These are phyloP conservation scores for Marchantia paleacea DNA, from an alignment of 225 moss, liverwort and hornwort species.

Conservation along the genomic window DNA sequence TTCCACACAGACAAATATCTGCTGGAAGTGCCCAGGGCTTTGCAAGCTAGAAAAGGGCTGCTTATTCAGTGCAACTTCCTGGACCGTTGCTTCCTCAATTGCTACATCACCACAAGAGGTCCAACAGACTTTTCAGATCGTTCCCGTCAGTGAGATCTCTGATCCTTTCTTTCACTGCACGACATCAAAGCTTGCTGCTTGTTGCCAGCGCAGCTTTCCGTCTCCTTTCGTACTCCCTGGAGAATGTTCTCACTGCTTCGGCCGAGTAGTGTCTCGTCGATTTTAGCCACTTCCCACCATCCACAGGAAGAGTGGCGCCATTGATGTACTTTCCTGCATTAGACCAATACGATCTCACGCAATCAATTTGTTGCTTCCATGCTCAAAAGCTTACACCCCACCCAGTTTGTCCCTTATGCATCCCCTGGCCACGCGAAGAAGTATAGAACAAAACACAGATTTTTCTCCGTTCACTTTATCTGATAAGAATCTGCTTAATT, in stretches of 20 bases:
- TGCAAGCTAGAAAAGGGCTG: not conserved
- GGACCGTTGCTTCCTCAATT: not conserved
- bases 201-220: conserved; percentile 30
- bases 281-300: conserved; percentile 68
- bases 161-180: not conserved
- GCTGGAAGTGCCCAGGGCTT: too few species aligned
- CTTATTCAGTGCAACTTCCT: not conserved
- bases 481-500: too few species aligned
- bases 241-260: conserved; percentile 58
- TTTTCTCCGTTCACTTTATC: too few species aligned
- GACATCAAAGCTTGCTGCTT: conserved; percentile 61
- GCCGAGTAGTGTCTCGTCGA: conserved; percentile 50
- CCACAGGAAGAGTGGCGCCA: conserved; percentile 68
- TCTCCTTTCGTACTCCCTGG: conserved; percentile 63
- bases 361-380: not conserved
- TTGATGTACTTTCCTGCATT: conserved; percentile 62
- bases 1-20: too few species aligned
- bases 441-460: too few species aligned
- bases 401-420: too few species aligned
- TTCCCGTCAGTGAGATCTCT: not conserved
- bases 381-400: not conserved
- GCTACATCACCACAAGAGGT: not conserved
- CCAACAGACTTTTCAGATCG: not conserved
- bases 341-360: not conserved
- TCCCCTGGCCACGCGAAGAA: too few species aligned